Base-by-base conservation (phyloP, 2,329 filamentous ascomycete genomes). In the Xylogone sp. region DNA sequence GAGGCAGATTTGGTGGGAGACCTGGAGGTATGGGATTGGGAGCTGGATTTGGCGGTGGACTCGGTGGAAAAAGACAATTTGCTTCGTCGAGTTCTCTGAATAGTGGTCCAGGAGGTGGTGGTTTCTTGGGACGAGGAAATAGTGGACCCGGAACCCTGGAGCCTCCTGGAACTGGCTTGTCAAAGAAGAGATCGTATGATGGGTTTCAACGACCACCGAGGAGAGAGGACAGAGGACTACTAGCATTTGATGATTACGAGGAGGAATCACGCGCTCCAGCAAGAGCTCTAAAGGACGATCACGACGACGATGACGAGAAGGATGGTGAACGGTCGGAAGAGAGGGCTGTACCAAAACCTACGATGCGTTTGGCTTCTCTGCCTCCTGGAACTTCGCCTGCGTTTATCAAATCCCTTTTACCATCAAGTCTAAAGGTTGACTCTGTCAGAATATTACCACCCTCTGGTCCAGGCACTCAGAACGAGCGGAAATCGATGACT, bases 401-500 rank as follows among this genome's bases (percentile, higher is more conserved):
- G 1, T 75, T 78, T 48, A 76, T 87, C 60, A 84, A 81, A 64
- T 75, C 79, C 1, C 64, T 87, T 48, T 71, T 87, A 10, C 77
- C 81, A 2, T 69, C 78, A 0, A 82, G 74, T 19, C 64, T 95
- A 48, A 78, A 69, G 0, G 83, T 93, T 4, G 88, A 93, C 62
- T 79, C 82, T 55, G 84, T 96, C 47, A 87, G 86, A 62, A 83
- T 94, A 24, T 69, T 88, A 22, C 79, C 84, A 2, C 70, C 78
- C 0, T 65, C 71, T 12, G 77, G 76, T 2, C 70, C 79, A 1
- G 72, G 70, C 16, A 64, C 69, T 34, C 70, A 70, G 12, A 78
- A 74, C 2, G 87, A 92, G 59, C 80, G 87, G 53, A 91, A 84
- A 63, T 87, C 86, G 2, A 78, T 83, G 29, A 79, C 88, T 16